Evolutionary conservation across 2,329 filamentous ascomycete species (phyloP).

Genomic region (Cladosporium oxysporum): DNA sequence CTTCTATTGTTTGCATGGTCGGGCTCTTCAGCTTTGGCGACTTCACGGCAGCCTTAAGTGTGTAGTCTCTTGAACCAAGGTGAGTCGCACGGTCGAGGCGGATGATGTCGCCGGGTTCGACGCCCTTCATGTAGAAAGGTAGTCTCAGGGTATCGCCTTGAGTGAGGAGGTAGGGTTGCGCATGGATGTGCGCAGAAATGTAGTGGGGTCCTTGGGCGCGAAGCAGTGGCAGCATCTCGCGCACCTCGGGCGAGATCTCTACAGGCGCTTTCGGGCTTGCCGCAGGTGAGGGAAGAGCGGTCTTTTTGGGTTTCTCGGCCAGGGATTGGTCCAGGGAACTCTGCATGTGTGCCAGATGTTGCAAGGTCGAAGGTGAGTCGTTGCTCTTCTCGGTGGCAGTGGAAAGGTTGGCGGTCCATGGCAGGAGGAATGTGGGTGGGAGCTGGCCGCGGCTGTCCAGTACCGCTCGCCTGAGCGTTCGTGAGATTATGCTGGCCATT

Average conservation of each 20-base stretch:
- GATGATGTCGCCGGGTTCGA: constrained; percentile 75
- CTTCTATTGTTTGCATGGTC: constrained; percentile 13
- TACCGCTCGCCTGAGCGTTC: constrained; percentile 64
- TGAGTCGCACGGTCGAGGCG: constrained; percentile 82
- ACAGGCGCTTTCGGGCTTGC: constrained; percentile 15
- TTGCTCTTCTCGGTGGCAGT: constrained; percentile 40
- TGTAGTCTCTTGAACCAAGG: constrained; percentile 86
- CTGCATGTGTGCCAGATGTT: constrained; percentile 11
- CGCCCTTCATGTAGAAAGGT: constrained; percentile 52
- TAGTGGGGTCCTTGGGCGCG: constrained; percentile 74
- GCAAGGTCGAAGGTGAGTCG: constrained; percentile 35
- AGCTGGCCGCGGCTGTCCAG: constrained; percentile 59
- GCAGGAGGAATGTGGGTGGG: constrained; percentile 55
- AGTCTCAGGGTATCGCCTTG: constrained; percentile 51
- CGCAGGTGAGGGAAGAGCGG: constrained; percentile 31
- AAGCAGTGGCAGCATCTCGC: constrained; percentile 68
- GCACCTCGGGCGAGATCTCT: constrained; percentile 44
- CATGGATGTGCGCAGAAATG: constrained; percentile 77
- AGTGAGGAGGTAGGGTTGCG: constrained; percentile 76
- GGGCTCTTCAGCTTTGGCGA: constrained; percentile 33
- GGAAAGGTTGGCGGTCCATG: constrained; percentile 51
- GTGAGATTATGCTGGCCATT: constrained; percentile 44
- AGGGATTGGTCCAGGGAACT: background rate
- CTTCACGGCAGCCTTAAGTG: constrained; percentile 72
- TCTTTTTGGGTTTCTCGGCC: background rate